phyloP scores from a whole-genome alignment of 169 alveolate species.

The Cryptosporidium tyzzeri region DNA sequence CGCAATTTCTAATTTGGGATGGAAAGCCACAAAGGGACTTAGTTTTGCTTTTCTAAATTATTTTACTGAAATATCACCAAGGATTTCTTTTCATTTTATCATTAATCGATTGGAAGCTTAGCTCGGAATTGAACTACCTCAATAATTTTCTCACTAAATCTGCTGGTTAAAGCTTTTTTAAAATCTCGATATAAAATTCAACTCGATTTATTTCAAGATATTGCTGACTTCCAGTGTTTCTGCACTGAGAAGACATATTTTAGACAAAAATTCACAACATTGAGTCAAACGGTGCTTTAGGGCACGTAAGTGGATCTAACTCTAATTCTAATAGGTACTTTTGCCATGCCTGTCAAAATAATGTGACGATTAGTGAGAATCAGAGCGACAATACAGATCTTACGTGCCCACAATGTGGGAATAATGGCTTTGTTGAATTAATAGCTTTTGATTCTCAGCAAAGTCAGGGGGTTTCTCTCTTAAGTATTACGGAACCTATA shows the following conservation, averaged over 20 bases:
- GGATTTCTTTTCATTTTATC: neutral
- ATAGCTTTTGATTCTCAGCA: neutral
- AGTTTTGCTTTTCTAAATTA: neutral
- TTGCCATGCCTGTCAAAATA: conserved; percentile 65
- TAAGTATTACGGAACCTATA: conserved; percentile 1
- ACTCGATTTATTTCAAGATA: neutral
- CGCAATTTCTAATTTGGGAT: conserved; percentile 13
- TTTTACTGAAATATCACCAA: neutral
- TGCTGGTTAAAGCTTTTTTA: neutral
- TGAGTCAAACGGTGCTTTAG: conserved; percentile 2
- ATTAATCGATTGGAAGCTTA: neutral
- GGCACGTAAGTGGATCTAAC: conserved; percentile 18
- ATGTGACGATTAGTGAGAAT: conserved; percentile 6
- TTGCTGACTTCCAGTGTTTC: conserved; percentile 3
- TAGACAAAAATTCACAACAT: conserved; percentile 21
- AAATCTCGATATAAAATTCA: neutral
- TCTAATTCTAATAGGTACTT: conserved; percentile 28
- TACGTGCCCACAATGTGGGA: conserved; percentile 51
- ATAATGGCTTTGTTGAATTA: conserved; percentile 61
- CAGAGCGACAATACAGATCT: conserved; percentile 29
- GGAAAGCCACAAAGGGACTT: neutral
- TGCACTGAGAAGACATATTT: conserved; percentile 7
- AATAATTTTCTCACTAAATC: neutral
- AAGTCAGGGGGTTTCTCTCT: neutral
- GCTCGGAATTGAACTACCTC: neutral